Percentiles rank a stretch among this genome's conserved stretches.
Evolutionary conservation across 2,329 filamentous ascomycete genomes (phyloP).

Genomic region (Lasiodiplodia sp.): DNA sequence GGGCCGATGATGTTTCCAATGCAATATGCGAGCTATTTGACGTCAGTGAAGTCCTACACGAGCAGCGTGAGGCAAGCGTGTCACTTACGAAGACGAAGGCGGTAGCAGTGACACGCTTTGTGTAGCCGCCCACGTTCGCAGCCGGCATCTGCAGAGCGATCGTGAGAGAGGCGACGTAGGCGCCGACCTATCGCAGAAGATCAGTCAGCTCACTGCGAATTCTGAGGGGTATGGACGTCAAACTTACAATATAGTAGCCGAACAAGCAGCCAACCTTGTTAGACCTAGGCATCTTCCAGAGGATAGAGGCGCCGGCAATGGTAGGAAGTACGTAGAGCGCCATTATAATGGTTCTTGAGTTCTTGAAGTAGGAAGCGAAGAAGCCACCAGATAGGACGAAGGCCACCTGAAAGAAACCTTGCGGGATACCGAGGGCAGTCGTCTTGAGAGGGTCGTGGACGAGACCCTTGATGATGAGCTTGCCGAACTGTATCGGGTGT

Average conservation of each 20-base stretch:
- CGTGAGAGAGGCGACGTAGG: slow-evolving; percentile 61
- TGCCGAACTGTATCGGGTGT: slow-evolving; percentile 52
- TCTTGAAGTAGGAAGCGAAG: slow-evolving; percentile 59
- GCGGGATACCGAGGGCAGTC: slow-evolving; percentile 62
- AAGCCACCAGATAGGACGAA: slow-evolving; percentile 62
- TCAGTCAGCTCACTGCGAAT: not conserved
- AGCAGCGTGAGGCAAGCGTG: not conserved
- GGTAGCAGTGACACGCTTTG: slow-evolving; percentile 55
- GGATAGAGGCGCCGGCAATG: slow-evolving; percentile 55
- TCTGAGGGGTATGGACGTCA: not conserved
- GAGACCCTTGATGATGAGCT: slow-evolving; percentile 62
- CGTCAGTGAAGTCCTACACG: not conserved
- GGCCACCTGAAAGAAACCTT: slow-evolving; percentile 62
- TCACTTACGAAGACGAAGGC: slow-evolving; percentile 51
- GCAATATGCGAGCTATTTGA: slow-evolving; percentile 49
- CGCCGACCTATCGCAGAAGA: slow-evolving; percentile 39
- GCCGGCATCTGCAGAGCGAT: slow-evolving; percentile 62
- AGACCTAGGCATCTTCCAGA: slow-evolving; percentile 57
- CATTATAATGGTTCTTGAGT: slow-evolving; percentile 62
- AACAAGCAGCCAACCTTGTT: slow-evolving; percentile 58
- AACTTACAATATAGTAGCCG: slow-evolving; percentile 58
- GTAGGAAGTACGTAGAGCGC: slow-evolving; percentile 60
- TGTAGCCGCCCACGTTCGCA: slow-evolving; percentile 57
- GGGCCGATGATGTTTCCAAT: slow-evolving; percentile 58
- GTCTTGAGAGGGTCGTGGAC: slow-evolving; percentile 55